phyloP scores from a whole-genome alignment of 805 yeast species.

The Danielia reshetovae region DNA sequence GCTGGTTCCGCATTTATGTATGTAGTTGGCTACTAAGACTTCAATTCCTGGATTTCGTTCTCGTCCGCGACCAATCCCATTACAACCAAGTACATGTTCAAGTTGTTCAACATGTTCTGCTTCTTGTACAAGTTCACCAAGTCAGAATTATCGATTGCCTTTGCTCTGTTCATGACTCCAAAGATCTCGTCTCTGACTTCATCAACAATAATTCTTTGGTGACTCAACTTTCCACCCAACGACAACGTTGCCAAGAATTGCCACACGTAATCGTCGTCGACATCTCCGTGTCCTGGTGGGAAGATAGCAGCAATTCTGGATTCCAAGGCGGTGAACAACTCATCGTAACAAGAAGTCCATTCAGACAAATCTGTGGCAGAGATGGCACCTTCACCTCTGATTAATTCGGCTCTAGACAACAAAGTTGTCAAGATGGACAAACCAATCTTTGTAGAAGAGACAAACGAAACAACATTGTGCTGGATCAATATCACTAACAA shows the following conservation, averaged over 20 bases:
- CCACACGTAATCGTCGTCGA: constrained; percentile 81
- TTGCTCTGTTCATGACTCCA: constrained; percentile 78
- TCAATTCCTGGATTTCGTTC: constrained; percentile 77
- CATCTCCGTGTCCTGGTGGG: constrained; percentile 59
- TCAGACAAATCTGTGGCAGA: constrained; percentile 54
- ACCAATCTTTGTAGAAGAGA: constrained; percentile 73
- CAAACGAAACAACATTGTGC: constrained; percentile 66
- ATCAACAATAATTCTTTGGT: constrained; percentile 90
- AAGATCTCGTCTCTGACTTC: constrained; percentile 92
- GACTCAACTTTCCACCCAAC: constrained; percentile 82
- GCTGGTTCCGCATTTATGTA: too few relatives aligned
- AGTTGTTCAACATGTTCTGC: constrained; percentile 64
- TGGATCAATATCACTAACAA: constrained; percentile 66
- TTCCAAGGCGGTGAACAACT: constrained; percentile 72
- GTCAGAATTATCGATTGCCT: constrained; percentile 51
- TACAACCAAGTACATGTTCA: constrained; percentile 89
- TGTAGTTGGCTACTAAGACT: constrained; percentile 13
- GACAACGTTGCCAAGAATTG: constrained; percentile 94
- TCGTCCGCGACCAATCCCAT: constrained; percentile 95
- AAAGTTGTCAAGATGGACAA: constrained; percentile 84
- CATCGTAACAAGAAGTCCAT: constrained; percentile 82
- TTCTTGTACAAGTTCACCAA: constrained; percentile 41
- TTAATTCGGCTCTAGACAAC: constrained; percentile 86
- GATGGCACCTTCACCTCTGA: constrained; percentile 72
- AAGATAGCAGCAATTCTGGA: constrained; percentile 73